A percentile compares a stretch with the other conserved stretches of the same genome.
Conservation (phyloP, 225 moss, liverwort and hornwort genomes). For the Polytrichum commune region DNA sequence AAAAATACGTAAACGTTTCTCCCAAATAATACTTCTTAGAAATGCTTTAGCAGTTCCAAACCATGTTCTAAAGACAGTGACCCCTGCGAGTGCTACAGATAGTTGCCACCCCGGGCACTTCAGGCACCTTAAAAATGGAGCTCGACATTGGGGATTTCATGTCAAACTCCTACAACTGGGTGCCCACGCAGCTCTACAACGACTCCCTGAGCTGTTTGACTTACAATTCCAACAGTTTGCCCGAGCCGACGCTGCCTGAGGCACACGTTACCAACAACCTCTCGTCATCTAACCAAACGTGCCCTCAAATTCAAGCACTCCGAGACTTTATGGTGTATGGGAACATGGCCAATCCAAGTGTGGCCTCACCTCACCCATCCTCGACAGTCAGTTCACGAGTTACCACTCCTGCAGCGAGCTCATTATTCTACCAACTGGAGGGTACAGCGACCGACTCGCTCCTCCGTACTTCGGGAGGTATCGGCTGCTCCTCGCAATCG, state of each 20-base stretch:
- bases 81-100: too few species aligned
- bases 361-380: constrained; percentile 15
- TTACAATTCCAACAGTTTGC: constrained; percentile 16
- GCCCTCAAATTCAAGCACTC: constrained; percentile 81
- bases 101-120: background rate
- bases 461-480: constrained; percentile 7
- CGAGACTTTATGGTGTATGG: constrained; percentile 96
- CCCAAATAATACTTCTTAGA: too few species aligned
- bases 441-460: constrained; percentile 25
- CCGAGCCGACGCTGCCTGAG: constrained; percentile 23
- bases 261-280: constrained; percentile 35
- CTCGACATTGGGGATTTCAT: constrained; percentile 46
- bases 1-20: too few species aligned
- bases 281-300: constrained; percentile 14
- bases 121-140: constrained; percentile 40
- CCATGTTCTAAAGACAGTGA: too few species aligned
- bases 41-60: too few species aligned
- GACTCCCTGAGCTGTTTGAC: constrained; percentile 18
- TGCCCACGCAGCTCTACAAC: constrained; percentile 26
- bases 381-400: constrained; percentile 29
- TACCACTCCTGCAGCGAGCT: constrained; percentile 14
- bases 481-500: constrained; percentile 27
- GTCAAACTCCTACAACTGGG: constrained; percentile 33
- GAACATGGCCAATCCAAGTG: constrained; percentile 18
- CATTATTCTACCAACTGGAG: constrained; percentile 52